Conservation (phyloP, 208 protist species). For the Acanthamoeba polyphaga region DNA sequence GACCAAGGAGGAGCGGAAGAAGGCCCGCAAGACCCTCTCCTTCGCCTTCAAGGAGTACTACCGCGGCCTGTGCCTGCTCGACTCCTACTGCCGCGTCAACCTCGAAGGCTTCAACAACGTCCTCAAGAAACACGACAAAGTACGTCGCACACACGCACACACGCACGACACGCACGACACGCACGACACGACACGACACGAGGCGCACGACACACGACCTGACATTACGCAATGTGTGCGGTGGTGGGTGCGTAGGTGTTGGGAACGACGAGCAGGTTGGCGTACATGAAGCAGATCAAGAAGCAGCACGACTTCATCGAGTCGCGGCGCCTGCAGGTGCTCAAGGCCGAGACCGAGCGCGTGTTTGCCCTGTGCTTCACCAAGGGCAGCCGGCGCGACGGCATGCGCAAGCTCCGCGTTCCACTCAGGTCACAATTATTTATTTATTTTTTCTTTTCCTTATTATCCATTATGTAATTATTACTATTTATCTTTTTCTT, state of each 20-base stretch:
- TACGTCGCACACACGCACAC: background rate
- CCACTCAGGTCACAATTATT: background rate
- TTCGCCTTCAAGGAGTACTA: conserved; percentile 42
- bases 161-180: too few relatives aligned
- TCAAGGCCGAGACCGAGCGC: conserved; percentile 39
- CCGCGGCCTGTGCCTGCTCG: conserved; percentile 9
- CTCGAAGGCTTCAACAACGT: conserved; percentile 25
- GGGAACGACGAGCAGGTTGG: background rate
- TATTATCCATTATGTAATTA: background rate
- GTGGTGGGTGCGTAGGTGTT: background rate
- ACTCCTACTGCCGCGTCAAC: background rate
- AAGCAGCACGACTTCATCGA: conserved; percentile 25
- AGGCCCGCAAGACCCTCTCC: background rate
- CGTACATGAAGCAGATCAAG: background rate
- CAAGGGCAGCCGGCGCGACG: background rate
- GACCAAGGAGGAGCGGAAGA: background rate
- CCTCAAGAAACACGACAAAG: conserved; percentile 52
- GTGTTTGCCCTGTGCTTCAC: background rate
- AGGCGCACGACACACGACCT: background rate
- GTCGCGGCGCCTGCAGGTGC: background rate
- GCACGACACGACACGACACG: too few relatives aligned
- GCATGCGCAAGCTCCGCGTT: conserved; percentile 19
- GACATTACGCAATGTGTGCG: background rate
- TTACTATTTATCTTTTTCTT: too few relatives aligned
- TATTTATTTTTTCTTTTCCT: background rate